Conservation (phyloP, 2,329 filamentous ascomycete species). For the Pseudocercospora vitis region DNA sequence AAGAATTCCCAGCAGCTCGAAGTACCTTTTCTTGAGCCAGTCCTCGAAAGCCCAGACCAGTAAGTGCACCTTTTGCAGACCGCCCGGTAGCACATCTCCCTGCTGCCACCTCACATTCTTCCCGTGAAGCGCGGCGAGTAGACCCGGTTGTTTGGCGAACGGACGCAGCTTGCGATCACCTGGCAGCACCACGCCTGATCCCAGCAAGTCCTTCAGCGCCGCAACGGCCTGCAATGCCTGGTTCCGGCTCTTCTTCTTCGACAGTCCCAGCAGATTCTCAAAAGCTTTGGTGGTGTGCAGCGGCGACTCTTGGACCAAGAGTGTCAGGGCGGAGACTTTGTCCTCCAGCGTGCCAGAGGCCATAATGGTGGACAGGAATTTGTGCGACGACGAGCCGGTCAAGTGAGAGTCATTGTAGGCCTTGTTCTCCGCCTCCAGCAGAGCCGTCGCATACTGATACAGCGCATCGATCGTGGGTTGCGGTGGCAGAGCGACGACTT, state of each 20-base stretch:
- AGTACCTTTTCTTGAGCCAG: conserved; percentile 92
- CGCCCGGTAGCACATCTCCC: conserved; percentile 70
- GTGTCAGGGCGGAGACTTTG: conserved; percentile 90
- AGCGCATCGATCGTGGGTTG: conserved; percentile 57
- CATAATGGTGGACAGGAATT: conserved; percentile 97
- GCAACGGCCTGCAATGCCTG: conserved; percentile 91
- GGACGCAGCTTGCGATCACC: conserved; percentile 74
- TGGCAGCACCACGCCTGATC: conserved; percentile 82
- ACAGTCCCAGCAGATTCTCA: conserved; percentile 76
- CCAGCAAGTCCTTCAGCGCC: conserved; percentile 90
- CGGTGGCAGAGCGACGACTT: conserved; percentile 49
- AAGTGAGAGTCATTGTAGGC: conserved; percentile 70
- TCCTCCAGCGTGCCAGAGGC: conserved; percentile 92
- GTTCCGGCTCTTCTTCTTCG: conserved; percentile 89
- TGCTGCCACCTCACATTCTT: conserved; percentile 63
- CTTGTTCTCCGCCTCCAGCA: conserved; percentile 76
- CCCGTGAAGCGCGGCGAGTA: conserved; percentile 70
- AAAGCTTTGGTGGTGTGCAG: conserved; percentile 88
- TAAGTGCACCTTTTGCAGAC: conserved; percentile 72
- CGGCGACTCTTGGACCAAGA: conserved; percentile 94
- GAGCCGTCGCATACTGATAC: conserved; percentile 68
- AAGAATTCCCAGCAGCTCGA: conserved; percentile 85
- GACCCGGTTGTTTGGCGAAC: conserved; percentile 76
- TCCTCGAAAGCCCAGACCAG: conserved; percentile 91
- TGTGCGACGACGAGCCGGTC: conserved; percentile 81